A percentile compares a stretch with the other conserved stretches of the same genome.
Evolutionary conservation across 2,329 filamentous ascomycete species (phyloP).

Genomic region (Lachnellula arida): DNA sequence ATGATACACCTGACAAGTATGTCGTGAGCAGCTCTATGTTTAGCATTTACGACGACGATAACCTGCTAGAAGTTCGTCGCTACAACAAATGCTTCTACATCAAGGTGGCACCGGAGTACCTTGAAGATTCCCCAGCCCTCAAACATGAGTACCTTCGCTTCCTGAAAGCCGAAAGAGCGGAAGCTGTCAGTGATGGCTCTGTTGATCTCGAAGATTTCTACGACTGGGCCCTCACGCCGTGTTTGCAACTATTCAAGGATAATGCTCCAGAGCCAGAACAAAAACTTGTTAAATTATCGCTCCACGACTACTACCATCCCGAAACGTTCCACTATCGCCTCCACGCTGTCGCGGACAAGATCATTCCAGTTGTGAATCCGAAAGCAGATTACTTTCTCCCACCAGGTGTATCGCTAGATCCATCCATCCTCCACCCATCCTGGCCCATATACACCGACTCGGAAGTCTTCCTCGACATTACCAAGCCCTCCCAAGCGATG

Average conservation of each 20-base stretch:
- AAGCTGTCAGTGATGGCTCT: constrained; percentile 4
- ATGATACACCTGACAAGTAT: constrained; percentile 18
- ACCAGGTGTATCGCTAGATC: constrained; percentile 8
- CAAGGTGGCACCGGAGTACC: constrained; percentile 10
- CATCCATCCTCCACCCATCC: constrained; percentile 3
- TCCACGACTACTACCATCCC: constrained; percentile 17
- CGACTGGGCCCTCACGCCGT: constrained; percentile 14
- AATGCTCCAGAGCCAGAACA: constrained; percentile 13
- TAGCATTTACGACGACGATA: constrained; percentile 10
- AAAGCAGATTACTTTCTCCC: not conserved
- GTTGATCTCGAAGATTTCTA: constrained; percentile 16
- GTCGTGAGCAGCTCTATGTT: constrained; percentile 10
- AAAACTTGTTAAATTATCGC: constrained; percentile 2
- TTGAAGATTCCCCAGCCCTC: constrained; percentile 11
- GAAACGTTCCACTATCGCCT: constrained; percentile 10
- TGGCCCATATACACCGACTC: constrained; percentile 13
- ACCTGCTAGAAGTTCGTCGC: constrained; percentile 11
- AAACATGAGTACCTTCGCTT: constrained; percentile 16
- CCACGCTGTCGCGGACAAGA: constrained; percentile 8
- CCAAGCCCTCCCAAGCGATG: constrained; percentile 13
- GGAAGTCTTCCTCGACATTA: constrained; percentile 10
- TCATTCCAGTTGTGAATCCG: constrained; percentile 5
- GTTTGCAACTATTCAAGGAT: constrained; percentile 12
- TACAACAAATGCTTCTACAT: constrained; percentile 19
- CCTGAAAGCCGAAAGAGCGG: constrained; percentile 9